A percentile compares a stretch with the other conserved stretches of the same genome.
These are phyloP conservation scores for Pulveroboletus sp. DNA, from an alignment of 768 basidiomycete species.

Conservation along the genomic window DNA sequence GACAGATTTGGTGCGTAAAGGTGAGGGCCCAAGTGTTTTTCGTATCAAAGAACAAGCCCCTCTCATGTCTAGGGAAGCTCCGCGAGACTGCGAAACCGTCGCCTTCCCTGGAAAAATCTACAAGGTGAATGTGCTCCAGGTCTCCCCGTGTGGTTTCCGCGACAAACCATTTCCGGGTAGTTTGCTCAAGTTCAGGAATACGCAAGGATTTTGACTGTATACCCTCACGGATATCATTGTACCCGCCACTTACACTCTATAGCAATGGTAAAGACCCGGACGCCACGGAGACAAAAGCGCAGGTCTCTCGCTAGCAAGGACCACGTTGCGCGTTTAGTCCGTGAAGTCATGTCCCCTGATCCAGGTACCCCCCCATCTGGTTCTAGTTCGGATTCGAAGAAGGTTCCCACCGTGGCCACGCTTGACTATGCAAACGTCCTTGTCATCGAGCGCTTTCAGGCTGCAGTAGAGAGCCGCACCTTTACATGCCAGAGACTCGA, in stretches of 20 bases:
- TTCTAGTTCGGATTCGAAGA: slow-evolving; percentile 3
- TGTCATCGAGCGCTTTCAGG: slow-evolving; percentile 25
- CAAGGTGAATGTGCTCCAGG: slow-evolving; percentile 3
- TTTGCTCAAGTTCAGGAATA: not conserved
- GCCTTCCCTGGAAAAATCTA: not conserved
- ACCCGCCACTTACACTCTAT: not conserved
- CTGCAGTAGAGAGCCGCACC: slow-evolving; percentile 23
- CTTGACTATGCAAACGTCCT: slow-evolving; percentile 25
- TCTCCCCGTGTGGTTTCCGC: not conserved
- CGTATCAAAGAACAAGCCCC: not conserved
- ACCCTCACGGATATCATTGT: not conserved
- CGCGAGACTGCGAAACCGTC: not conserved
- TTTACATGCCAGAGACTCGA: slow-evolving; percentile 28
- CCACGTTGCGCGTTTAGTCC: slow-evolving; percentile 22
- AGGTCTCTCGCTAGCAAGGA: slow-evolving; percentile 21
- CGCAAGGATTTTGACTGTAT: slow-evolving; percentile 1
- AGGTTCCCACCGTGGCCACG: not conserved
- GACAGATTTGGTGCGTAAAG: not conserved
- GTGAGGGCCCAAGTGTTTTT: not conserved
- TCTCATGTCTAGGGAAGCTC: slow-evolving; percentile 18
- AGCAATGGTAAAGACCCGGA: slow-evolving; percentile 14
- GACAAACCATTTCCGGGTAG: not conserved
- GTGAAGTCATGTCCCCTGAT: slow-evolving; percentile 11
- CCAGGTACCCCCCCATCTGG: not conserved
- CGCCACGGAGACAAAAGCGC: slow-evolving; percentile 23